phyloP scores from a whole-genome alignment of 1,139 yeast genomes.

The Hyphopichia burtonii region DNA sequence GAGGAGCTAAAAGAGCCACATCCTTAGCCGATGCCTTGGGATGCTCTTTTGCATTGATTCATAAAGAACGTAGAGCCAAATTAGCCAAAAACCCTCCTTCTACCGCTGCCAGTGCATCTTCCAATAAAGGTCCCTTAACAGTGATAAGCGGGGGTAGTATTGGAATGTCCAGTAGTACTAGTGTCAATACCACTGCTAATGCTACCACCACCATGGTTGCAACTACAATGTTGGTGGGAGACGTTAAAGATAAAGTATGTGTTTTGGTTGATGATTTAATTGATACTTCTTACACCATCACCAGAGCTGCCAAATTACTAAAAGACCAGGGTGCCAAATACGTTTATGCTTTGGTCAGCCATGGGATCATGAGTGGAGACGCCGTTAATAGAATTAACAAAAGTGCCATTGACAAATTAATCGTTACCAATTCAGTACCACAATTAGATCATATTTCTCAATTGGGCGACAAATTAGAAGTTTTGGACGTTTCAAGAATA shows the following conservation, averaged over 20 bases:
- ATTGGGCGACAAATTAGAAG: conserved; percentile 68
- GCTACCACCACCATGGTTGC: conserved; percentile 38
- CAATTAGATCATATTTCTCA: conserved; percentile 59
- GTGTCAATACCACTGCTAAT: conserved; percentile 8
- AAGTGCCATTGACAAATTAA: conserved; percentile 76
- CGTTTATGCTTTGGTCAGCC: conserved; percentile 88
- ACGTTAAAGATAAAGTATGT: conserved; percentile 80
- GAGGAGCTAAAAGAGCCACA: conserved; percentile 96
- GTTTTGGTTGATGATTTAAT: conserved; percentile 89
- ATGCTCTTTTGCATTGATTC: conserved; percentile 89
- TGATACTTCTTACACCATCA: conserved; percentile 90
- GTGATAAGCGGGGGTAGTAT: conserved; percentile 4
- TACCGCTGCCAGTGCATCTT: conserved; percentile 11
- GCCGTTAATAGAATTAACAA: conserved; percentile 71
- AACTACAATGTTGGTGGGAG: conserved; percentile 91
- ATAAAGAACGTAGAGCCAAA: conserved; percentile 81
- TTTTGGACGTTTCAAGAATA: conserved; percentile 81
- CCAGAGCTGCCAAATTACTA: conserved; percentile 85
- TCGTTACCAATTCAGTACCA: conserved; percentile 93
- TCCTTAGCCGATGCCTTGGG: conserved; percentile 89
- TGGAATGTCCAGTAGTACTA: conserved; percentile 1
- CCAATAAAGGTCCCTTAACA: not conserved
- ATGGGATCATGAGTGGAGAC: conserved; percentile 91
- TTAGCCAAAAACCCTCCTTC: conserved; percentile 32
- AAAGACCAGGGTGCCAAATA: conserved; percentile 90